A percentile compares a stretch with the other conserved stretches of the same genome.
Evolutionary conservation across 2,329 filamentous ascomycete species (phyloP).

Genomic region (Aspergillus terreus): DNA sequence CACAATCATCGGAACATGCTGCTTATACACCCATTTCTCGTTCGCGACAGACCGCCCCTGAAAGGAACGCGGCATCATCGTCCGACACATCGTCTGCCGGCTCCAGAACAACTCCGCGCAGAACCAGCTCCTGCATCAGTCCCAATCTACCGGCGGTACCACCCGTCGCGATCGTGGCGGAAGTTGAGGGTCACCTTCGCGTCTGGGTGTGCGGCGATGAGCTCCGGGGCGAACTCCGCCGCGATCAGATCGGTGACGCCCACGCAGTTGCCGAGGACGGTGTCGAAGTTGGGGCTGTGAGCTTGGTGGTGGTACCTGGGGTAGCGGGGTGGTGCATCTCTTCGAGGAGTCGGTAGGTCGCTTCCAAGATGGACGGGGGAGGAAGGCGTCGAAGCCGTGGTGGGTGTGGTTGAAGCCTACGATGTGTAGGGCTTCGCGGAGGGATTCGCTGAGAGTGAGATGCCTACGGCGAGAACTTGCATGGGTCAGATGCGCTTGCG

Average conservation of each 20-base stretch:
- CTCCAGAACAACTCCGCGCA: constrained; percentile 17
- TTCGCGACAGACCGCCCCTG: constrained; percentile 6
- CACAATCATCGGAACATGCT: constrained; percentile 14
- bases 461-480: no score
- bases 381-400: no score
- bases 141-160: constrained; percentile 8
- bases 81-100: constrained; percentile 14
- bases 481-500: no score
- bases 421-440: no score
- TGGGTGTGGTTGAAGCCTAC: no score
- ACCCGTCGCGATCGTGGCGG: constrained; percentile 12
- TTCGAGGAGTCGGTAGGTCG: constrained; percentile 12
- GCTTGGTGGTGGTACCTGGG: constrained; percentile 19
- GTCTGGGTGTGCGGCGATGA: constrained; percentile 25
- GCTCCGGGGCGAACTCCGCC: no score
- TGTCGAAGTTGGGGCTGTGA: constrained; percentile 25
- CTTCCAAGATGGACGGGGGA: no score
- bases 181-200: constrained; percentile 18
- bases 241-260: constrained; percentile 18
- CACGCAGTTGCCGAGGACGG: constrained; percentile 24
- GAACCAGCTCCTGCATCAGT: constrained; percentile 16
- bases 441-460: no score
- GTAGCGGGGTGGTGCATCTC: constrained; percentile 19
- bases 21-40: constrained; percentile 8
- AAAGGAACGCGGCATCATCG: constrained; percentile 14